Conservation (phyloP, 495 filamentous ascomycete species). For the Aspergillus nidulans region DNA sequence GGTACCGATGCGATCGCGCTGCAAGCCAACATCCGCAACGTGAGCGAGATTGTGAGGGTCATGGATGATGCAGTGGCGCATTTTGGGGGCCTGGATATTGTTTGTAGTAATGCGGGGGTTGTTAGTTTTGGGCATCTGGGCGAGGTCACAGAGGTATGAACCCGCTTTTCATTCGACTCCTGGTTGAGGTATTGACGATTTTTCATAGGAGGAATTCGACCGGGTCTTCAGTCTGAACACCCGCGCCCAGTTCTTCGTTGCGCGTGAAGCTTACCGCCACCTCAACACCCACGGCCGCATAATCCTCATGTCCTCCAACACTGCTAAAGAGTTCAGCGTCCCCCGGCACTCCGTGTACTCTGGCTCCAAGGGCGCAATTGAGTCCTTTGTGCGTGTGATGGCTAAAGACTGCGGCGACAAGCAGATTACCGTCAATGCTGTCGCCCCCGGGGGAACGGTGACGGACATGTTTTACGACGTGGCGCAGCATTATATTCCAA, state of each 20-base stretch:
- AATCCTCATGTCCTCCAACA: slow-evolving; percentile 55
- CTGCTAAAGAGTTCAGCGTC: slow-evolving; percentile 53
- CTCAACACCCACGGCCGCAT: slow-evolving; percentile 62
- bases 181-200: neutral
- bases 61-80: slow-evolving; percentile 54
- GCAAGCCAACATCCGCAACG: slow-evolving; percentile 43
- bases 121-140: slow-evolving; percentile 47
- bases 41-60: slow-evolving; percentile 32
- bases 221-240: slow-evolving; percentile 72
- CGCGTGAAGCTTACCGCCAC: slow-evolving; percentile 67
- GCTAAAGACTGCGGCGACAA: slow-evolving; percentile 67
- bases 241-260: slow-evolving; percentile 78
- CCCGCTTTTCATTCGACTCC: neutral
- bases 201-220: slow-evolving; percentile 54
- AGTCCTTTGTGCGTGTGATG: slow-evolving; percentile 71
- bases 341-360: slow-evolving; percentile 72
- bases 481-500: slow-evolving; percentile 60
- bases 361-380: slow-evolving; percentile 70
- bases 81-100: slow-evolving; percentile 72
- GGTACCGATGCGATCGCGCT: slow-evolving; percentile 42
- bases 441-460: slow-evolving; percentile 74
- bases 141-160: slow-evolving; percentile 56
- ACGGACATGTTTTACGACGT: slow-evolving; percentile 71
- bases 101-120: slow-evolving; percentile 56
- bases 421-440: slow-evolving; percentile 70